These are phyloP conservation scores for Stagonosporopsis rhizophila DNA, from an alignment of 2,329 filamentous ascomycete species.

Conservation along the genomic window DNA sequence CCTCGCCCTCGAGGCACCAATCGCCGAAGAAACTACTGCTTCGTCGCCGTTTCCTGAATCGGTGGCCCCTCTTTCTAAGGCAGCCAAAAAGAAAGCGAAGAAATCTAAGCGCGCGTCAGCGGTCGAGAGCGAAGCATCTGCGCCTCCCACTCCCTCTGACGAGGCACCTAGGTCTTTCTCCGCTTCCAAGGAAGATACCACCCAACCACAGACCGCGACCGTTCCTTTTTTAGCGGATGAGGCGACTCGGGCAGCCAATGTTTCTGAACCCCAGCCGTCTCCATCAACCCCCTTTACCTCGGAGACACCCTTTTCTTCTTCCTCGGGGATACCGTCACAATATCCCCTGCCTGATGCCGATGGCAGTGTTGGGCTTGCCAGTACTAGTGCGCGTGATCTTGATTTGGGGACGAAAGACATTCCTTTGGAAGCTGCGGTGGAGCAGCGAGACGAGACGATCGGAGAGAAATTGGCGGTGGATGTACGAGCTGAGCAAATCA, in stretches of 20 bases:
- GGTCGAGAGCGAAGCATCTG: constrained; percentile 20
- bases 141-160: constrained; percentile 17
- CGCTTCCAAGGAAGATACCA: constrained; percentile 31
- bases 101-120: constrained; percentile 35
- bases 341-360: constrained; percentile 35
- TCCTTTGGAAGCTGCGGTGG: constrained; percentile 13
- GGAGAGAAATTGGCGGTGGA: not conserved
- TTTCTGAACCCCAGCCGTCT: constrained; percentile 44
- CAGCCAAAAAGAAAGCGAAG: constrained; percentile 40
- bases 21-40: not conserved
- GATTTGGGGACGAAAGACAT: constrained; percentile 8
- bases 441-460: not conserved
- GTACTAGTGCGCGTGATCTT: constrained; percentile 19
- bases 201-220: constrained; percentile 26
- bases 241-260: constrained; percentile 42
- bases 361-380: constrained; percentile 33
- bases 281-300: constrained; percentile 37
- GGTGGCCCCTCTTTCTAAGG: constrained; percentile 31
- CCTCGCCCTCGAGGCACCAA: not conserved
- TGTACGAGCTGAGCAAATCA: not conserved
- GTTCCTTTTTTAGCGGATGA: constrained; percentile 45
- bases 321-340: constrained; percentile 40
- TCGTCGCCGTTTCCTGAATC: not conserved
- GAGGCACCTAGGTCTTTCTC: constrained; percentile 16
- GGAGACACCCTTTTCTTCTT: constrained; percentile 38